Conservation (phyloP, 108 stramenopile species). For the Fragilaria crotonensis region DNA sequence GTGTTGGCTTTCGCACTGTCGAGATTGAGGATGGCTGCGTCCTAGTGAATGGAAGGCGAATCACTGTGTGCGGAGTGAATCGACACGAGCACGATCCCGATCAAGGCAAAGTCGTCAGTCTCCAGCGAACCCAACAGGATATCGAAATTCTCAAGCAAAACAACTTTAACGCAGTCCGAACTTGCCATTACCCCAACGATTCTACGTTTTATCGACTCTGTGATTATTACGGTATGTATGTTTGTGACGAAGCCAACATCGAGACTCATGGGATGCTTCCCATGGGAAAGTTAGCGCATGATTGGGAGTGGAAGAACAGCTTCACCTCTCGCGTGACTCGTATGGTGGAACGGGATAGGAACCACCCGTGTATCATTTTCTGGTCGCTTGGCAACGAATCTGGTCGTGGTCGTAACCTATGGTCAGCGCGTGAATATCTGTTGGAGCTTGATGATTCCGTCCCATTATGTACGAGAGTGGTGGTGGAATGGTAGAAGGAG, state of each 20-base stretch:
- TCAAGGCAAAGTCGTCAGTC: conserved; percentile 65
- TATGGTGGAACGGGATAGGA: conserved; percentile 83
- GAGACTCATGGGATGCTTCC: conserved; percentile 90
- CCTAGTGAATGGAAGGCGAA: conserved; percentile 35
- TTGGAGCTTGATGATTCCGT: conserved; percentile 63
- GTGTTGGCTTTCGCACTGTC: conserved; percentile 78
- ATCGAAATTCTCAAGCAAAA: conserved; percentile 62
- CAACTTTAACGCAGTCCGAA: conserved; percentile 96
- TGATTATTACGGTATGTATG: conserved; percentile 86
- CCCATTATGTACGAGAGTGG: conserved; percentile 44
- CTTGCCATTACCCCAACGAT: conserved; percentile 91
- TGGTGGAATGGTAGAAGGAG: conserved; percentile 44
- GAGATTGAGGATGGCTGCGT: conserved; percentile 41
- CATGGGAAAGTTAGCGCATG: conserved; percentile 66
- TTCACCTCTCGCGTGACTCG: conserved; percentile 66
- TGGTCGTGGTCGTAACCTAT: conserved; percentile 71
- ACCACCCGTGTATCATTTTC: conserved; percentile 86
- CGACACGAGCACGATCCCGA: conserved; percentile 93
- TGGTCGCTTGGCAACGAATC: conserved; percentile 94
- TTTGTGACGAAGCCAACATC: conserved; percentile 96
- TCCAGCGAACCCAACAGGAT: conserved; percentile 59
- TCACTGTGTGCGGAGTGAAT: conserved; percentile 87
- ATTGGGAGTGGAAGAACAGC: conserved; percentile 61
- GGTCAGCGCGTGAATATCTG: conserved; percentile 38
- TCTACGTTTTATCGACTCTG: conserved; percentile 87